A percentile compares a stretch with the other conserved stretches of the same genome.
phyloP scores from a whole-genome alignment of 2,329 filamentous ascomycete genomes.

The Colletotrichum phormii region DNA sequence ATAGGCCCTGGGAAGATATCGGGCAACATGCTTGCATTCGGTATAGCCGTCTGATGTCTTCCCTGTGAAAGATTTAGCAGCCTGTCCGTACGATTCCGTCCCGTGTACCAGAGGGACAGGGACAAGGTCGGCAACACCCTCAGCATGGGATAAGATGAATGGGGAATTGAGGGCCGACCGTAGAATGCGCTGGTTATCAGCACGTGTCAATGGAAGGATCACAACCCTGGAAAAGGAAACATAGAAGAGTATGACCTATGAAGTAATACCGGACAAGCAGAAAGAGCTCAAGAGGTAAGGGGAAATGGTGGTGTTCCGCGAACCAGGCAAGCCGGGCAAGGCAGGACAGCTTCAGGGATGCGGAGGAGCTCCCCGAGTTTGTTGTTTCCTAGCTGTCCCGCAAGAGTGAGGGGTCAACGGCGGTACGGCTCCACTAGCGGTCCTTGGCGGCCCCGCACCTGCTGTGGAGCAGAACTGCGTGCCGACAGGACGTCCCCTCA shows the following conservation, averaged over 20 bases:
- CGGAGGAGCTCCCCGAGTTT: not conserved
- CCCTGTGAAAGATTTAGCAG: not conserved
- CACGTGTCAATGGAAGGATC: conserved; percentile 16
- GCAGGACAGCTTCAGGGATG: not conserved
- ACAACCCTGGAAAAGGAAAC: not conserved
- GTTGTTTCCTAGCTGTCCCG: not conserved
- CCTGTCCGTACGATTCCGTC: not conserved
- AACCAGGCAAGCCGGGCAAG: too few species aligned
- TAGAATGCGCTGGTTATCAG: conserved; percentile 4
- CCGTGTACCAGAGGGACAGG: not conserved
- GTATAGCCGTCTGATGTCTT: conserved; percentile 13
- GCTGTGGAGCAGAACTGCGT: conserved; percentile 14
- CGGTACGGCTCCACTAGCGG: conserved; percentile 6
- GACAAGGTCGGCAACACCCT: not conserved
- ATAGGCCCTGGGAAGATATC: not conserved
- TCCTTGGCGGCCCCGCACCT: not conserved
- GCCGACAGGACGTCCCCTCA: conserved; percentile 12
- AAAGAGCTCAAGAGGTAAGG: too few species aligned
- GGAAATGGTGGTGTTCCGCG: not conserved
- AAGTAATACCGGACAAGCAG: not conserved
- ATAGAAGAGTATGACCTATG: not conserved
- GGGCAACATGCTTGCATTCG: conserved; percentile 31
- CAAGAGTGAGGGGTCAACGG: not conserved
- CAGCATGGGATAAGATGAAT: not conserved
- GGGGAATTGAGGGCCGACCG: not conserved